phyloP scores from a whole-genome alignment of 495 filamentous ascomycete genomes.

The Astrocystis sublimbata region DNA sequence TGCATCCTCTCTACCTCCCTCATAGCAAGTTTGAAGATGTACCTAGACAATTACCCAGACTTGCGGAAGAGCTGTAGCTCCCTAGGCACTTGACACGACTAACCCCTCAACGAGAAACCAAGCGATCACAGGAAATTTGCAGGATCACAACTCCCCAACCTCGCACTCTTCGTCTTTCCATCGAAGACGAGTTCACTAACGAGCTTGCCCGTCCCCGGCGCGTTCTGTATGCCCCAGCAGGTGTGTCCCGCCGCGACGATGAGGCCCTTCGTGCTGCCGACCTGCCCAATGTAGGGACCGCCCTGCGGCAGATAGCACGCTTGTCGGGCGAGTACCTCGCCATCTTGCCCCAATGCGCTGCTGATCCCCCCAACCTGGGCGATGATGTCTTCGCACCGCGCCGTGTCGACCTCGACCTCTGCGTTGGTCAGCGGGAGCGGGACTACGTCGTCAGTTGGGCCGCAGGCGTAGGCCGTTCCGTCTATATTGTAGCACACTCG shows the following conservation, averaged over 20 bases:
- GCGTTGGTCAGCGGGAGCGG: slow-evolving; percentile 68
- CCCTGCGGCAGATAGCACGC: slow-evolving; percentile 80
- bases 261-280: slow-evolving; percentile 64
- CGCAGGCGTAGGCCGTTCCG: slow-evolving; percentile 81
- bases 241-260: slow-evolving; percentile 81
- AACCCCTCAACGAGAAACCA: too few species aligned
- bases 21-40: too few species aligned
- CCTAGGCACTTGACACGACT: too few species aligned
- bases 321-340: slow-evolving; percentile 69
- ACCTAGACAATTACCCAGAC: too few species aligned
- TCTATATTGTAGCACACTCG: too few species aligned
- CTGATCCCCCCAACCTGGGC: slow-evolving; percentile 69
- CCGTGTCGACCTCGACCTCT: slow-evolving; percentile 70
- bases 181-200: slow-evolving; percentile 79
- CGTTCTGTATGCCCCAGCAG: slow-evolving; percentile 93
- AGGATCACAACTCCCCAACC: slow-evolving; percentile 34
- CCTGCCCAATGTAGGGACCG: slow-evolving; percentile 73
- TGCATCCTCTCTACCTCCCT: too few species aligned
- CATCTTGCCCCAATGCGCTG: slow-evolving; percentile 64
- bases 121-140: slow-evolving; percentile 22
- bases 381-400: slow-evolving; percentile 76
- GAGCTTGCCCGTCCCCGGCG: slow-evolving; percentile 77
- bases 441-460: slow-evolving; percentile 66
- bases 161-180: slow-evolving; percentile 68
- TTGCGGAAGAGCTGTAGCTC: too few species aligned